A percentile compares a stretch with the other conserved stretches of the same genome.
These are phyloP conservation scores for Phyllosticta citrichinensis DNA, from an alignment of 2,329 filamentous ascomycete genomes.

Conservation along the genomic window DNA sequence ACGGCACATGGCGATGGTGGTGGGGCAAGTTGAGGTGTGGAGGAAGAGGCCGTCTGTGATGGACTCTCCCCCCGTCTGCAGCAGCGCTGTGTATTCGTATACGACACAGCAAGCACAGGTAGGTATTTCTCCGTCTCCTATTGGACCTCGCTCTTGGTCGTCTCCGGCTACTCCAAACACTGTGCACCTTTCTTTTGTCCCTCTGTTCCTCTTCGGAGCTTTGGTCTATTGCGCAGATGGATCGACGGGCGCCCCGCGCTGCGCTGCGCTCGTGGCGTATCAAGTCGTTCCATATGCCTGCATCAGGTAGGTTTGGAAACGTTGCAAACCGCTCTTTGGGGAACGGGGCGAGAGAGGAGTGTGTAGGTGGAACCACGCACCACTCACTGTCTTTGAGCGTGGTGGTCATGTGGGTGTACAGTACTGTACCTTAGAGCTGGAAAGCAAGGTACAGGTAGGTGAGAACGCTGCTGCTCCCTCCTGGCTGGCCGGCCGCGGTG, in stretches of 20 bases:
- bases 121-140: neutral
- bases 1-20: neutral
- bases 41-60: neutral
- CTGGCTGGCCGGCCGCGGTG: neutral
- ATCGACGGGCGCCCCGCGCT: neutral
- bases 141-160: neutral
- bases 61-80: neutral
- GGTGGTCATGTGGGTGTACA: neutral
- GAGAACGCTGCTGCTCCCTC: neutral
- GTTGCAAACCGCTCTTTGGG: neutral
- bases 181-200: neutral
- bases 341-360: neutral
- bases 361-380: neutral
- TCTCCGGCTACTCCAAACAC: neutral
- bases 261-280: neutral
- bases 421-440: neutral
- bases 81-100: neutral
- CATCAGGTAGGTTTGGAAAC: neutral
- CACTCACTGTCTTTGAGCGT: neutral
- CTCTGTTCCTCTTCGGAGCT: neutral
- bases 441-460: neutral
- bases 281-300: neutral
- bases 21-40: neutral
- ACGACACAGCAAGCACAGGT: neutral
- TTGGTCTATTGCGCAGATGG: neutral